Evolutionary conservation across 768 basidiomycete species (phyloP), one percentile per base, ranked within the genome.

Genomic region (Tricholoma bakamatsutake): DNA sequence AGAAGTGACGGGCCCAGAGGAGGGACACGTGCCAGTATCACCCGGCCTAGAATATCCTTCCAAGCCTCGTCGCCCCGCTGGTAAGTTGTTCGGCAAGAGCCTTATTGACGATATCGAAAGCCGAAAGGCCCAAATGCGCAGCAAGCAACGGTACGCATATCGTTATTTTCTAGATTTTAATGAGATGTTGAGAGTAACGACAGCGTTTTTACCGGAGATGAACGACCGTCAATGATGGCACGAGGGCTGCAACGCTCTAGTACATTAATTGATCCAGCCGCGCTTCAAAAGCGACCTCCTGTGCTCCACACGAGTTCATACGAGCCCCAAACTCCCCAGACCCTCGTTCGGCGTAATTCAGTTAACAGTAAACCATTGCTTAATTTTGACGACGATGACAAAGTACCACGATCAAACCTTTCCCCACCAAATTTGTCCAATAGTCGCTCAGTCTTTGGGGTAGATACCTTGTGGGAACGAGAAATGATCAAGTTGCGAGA

Each of bases 151-250:
- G 94, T 94, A 73, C 61, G 76, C 60, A 33, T 10, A 37, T 50
- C 10, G 52, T 43, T 39, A 2, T 35, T 17, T 12, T n/a, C 21
- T 5, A n/a, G 15, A 28, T 42, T 40, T 4, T 12, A 49, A 39
- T 46, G 6, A 30, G 18, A 42, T 48, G 24, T 46, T 61, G 4
- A 59, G 54, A 21, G 45, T 30, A 13, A 27, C 31, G 18, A 21
- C 48, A 96, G 94, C 53, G 87, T 90, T 12, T 97, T 97, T 69
- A 83, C 76, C 53, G 94, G 94, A 12, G 94, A 97, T 64, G 80
- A 88, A 60, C 77, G 93, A 55, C 92, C 94, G 9, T 88, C 91
- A 4, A 96, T 96, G 94, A 95, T 96, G 93, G 82, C 85, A 33
- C 82, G 93, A 58, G 73, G 76, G 35, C 69, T 73, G 34, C 70